Percentiles rank a stretch among this genome's conserved stretches.
Evolutionary conservation across 2,329 filamentous ascomycete species (phyloP).

Genomic region (Arthrobotrys entomopaga): DNA sequence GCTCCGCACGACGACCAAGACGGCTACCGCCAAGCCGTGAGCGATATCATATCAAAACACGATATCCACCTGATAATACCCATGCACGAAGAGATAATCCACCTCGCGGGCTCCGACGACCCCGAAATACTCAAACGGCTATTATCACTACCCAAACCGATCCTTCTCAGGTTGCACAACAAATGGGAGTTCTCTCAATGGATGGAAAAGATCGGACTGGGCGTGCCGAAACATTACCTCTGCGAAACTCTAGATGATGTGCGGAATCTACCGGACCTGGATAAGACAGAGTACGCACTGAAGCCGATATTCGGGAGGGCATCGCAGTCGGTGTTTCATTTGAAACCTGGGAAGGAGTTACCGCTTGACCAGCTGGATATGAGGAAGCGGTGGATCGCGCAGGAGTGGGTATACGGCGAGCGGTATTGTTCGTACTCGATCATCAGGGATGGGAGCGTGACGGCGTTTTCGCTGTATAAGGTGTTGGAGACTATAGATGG

Average conservation of each 20-base stretch:
- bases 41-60: constrained; percentile 49
- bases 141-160: constrained; percentile 59
- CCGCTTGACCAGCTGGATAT: constrained; percentile 45
- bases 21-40: constrained; percentile 55
- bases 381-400: constrained; percentile 58
- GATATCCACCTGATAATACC: constrained; percentile 59
- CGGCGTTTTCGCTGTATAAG: constrained; percentile 59
- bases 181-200: constrained; percentile 60
- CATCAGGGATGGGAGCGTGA: constrained; percentile 57
- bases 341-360: constrained; percentile 40
- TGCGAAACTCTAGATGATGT: constrained; percentile 58
- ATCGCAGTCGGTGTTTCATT: constrained; percentile 56
- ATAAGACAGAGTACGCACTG: constrained; percentile 58
- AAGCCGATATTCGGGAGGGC: constrained; percentile 60
- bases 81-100: constrained; percentile 61
- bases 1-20: constrained; percentile 56
- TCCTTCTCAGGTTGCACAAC: constrained; percentile 60
- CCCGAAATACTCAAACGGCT: constrained; percentile 57
- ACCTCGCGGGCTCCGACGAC: constrained; percentile 58
- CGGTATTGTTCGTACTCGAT: constrained; percentile 60
- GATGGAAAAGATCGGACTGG: constrained; percentile 57
- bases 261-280: constrained; percentile 21
- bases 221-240: constrained; percentile 58
- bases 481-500: constrained; percentile 60
- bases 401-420: constrained; percentile 60